phyloP scores from a whole-genome alignment of 768 basidiomycete genomes.

The Trametes punicea region DNA sequence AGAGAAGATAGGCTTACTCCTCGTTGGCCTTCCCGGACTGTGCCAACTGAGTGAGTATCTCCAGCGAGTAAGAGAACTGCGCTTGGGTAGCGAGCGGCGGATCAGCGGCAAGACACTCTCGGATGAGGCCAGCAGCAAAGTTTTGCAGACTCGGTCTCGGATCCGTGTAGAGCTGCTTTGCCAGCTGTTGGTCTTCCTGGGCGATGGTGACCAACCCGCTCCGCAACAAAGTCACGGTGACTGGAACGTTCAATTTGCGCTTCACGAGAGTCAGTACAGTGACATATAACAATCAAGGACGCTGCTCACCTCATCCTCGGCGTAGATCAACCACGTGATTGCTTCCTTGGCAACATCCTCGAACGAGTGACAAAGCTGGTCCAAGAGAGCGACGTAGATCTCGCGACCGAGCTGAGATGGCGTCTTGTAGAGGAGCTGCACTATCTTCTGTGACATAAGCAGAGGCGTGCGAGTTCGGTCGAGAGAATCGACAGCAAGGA shows the following conservation, averaged over 20 bases:
- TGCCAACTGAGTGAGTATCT: conserved; percentile 71
- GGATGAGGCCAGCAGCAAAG: conserved; percentile 80
- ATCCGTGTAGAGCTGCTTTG: conserved; percentile 78
- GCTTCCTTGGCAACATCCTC: conserved; percentile 96
- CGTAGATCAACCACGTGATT: conserved; percentile 92
- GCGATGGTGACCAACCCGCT: conserved; percentile 74
- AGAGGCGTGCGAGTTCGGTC: conserved; percentile 86
- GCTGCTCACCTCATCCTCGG: conserved; percentile 83
- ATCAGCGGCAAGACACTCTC: conserved; percentile 81
- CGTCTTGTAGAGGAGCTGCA: conserved; percentile 92
- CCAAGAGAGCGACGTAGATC: conserved; percentile 86
- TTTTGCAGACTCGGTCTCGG: conserved; percentile 72
- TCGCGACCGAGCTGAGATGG: conserved; percentile 83
- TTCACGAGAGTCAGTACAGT: conserved; percentile 32
- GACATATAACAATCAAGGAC: not conserved
- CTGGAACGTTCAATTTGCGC: conserved; percentile 96
- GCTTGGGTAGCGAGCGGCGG: conserved; percentile 76
- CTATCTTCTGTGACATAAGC: conserved; percentile 93
- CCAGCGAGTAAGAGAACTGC: conserved; percentile 78
- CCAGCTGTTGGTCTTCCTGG: conserved; percentile 87
- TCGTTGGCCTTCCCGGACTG: conserved; percentile 80
- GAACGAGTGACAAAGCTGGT: conserved; percentile 84
- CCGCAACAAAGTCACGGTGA: conserved; percentile 84
- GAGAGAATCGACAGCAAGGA: conserved; percentile 72
- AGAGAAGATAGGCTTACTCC: conserved; percentile 51